Conservation (phyloP, 768 basidiomycete species). For the Vishniacozyma victoriae region DNA sequence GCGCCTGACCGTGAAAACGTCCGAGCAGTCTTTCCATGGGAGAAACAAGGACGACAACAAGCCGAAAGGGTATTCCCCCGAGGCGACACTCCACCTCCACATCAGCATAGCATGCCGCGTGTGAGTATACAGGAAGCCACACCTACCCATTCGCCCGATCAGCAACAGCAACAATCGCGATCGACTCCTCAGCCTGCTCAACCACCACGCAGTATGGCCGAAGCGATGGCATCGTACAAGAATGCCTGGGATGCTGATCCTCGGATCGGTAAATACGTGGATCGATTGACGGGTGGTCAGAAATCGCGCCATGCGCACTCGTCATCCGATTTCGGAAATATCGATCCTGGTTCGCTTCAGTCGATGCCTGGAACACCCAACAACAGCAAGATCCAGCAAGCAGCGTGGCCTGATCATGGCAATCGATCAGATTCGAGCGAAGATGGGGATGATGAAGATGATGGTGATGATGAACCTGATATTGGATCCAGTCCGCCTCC, state of each 20-base stretch:
- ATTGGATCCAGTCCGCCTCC: neutral
- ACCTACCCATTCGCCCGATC: neutral
- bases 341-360: slow-evolving; percentile 6
- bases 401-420: slow-evolving; percentile 2
- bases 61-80: slow-evolving; percentile 41
- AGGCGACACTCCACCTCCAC: slow-evolving; percentile 49
- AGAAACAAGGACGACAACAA: slow-evolving; percentile 52
- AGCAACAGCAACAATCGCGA: neutral
- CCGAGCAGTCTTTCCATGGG: slow-evolving; percentile 90
- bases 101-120: neutral
- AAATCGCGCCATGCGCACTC: slow-evolving; percentile 1
- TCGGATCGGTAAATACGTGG: slow-evolving; percentile 69
- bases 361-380: slow-evolving; percentile 25
- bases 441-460: slow-evolving; percentile 46
- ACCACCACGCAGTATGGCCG: slow-evolving; percentile 55
- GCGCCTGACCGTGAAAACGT: slow-evolving; percentile 68
- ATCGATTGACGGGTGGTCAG: slow-evolving; percentile 34
- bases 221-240: slow-evolving; percentile 53
- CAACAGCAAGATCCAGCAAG: neutral
- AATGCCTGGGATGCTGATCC: slow-evolving; percentile 85
- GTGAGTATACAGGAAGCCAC: neutral
- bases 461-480: slow-evolving; percentile 16
- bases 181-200: slow-evolving; percentile 47
- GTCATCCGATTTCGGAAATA: neutral
- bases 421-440: slow-evolving; percentile 33